These are phyloP conservation scores for Dryas octopetala DNA, from an alignment of 306 rosid genomes.

Conservation along the genomic window DNA sequence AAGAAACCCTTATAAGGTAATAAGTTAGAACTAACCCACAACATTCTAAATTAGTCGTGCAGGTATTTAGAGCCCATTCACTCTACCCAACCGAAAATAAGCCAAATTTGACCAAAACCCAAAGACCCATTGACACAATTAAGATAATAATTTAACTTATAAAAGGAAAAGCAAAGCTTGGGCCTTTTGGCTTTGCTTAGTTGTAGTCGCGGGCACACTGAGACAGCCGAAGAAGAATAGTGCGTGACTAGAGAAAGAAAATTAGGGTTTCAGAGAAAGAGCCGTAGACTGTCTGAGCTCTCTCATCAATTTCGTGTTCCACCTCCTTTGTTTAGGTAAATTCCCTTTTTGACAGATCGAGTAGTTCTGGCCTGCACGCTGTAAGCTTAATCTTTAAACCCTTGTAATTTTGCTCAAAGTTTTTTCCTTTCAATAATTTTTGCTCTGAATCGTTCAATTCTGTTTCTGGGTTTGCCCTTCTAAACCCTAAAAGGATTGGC, in stretches of 20 bases:
- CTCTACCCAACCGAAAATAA: background rate
- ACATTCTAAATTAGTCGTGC: no score
- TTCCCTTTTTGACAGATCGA: background rate
- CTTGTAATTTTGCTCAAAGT: background rate
- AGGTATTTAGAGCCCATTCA: no score
- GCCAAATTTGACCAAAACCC: background rate
- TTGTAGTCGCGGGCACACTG: background rate
- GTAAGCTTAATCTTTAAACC: background rate
- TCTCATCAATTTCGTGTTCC: background rate
- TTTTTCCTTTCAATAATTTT: background rate
- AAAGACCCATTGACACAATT: background rate
- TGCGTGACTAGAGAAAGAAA: background rate
- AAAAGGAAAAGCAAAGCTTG: background rate
- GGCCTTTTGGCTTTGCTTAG: background rate
- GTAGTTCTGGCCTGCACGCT: background rate
- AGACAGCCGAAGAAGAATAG: background rate
- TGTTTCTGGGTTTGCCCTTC: conserved; percentile 1
- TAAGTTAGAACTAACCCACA: no score
- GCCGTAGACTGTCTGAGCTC: background rate
- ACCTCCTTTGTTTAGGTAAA: background rate
- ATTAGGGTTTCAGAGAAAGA: conserved; percentile 9
- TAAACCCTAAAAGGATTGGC: background rate
- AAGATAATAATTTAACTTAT: background rate
- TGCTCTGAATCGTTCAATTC: background rate
- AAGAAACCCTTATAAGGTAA: no score